Base-by-base conservation (phyloP, 2,329 filamentous ascomycete species). In the Alternaria longipes region DNA sequence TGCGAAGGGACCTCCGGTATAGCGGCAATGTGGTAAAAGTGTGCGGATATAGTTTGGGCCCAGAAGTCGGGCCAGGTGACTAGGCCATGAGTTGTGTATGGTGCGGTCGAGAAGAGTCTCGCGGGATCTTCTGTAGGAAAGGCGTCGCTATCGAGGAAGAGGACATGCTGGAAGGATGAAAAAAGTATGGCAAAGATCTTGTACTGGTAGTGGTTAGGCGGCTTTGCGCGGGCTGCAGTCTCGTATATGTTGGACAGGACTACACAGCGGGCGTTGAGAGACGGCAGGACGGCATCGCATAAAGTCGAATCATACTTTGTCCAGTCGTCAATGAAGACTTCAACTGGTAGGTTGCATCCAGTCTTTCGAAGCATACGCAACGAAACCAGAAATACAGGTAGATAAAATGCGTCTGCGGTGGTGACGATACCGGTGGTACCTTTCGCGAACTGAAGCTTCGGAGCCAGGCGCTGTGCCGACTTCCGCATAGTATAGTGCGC, bases 51-150 rank as follows among this genome's bases (percentile, higher is more conserved):
- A 0, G 80, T 81, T 5, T 79, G 73, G 26, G 77, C 76, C 81
- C 82, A 85, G 68, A 82, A 86, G 68, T 88, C 86, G 16, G 86
- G 86, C 85, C 85, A 89, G 16, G 83, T 81, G 16, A 89, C 79
- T 54, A 88, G 75, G 14, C 86, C 86, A 1, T 80, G 81, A 2
- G 82, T 82, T 6, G 66, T 78, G 72, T 84, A 88, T 0, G 85
- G 84, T 38, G 85, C 81, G 2, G 79, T 76, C n/a, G 81, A 74
- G 64, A 89, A 84, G 14, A 88, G 73, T 4, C 73, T 61, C 24
- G 78, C 76, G 0, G 83, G 82, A 53, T 83, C 78, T 45, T 80
- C 76, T 24, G 82, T 71, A 12, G 86, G 85, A 67, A 87, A 86
- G 62, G 81, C 81, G 67, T 88, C 86, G 56, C 84, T 84, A 67